Base-by-base conservation (phyloP, 2,329 filamentous ascomycete species). In the Colletotrichum higginsianum region DNA sequence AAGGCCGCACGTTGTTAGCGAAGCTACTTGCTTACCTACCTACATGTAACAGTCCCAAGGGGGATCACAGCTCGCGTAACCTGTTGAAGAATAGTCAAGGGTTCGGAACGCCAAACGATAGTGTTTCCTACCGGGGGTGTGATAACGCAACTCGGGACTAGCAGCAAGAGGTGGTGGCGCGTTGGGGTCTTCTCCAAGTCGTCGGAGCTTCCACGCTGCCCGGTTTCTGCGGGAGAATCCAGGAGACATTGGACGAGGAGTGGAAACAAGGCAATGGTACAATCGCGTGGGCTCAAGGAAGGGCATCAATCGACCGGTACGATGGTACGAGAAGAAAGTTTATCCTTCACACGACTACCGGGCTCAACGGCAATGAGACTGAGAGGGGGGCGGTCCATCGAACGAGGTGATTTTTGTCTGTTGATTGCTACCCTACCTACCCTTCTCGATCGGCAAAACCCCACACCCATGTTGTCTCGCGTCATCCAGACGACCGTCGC, bases 401-500 rank as follows among this genome's bases (percentile, higher is more conserved):
- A 35, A 35, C 30, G 30, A 35, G 30, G 30, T 35, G 30, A 9
- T 35, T 35, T 35, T 11, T 35, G 30, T 35, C 30, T 35, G 9
- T 35, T 35, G 30, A 35, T 35, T 35, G 30, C 30, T 35, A 30
- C 26, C 26, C 26, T 26, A 26, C 26, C 26, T 26, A 26, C 30
- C 40, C 23, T 49, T 23, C 40, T 52, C 62, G 23, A 52, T 61
- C 56, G 38, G 35, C 46, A 46, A 49, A 35, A 44, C 66, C 53
- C 53, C 61, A 60, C 52, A 30, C n/a, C 46, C 49, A 40, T 52
- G 12, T 18, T 64, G 61, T 66, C 70, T 72, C 70, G 70, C 70
- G 70, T 72, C 70, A 72, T 72, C 70, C 30, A 66, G 56, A 61
- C 61, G 70, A 49, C 58, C 38, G 50, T 73, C 61, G 72, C 72